Evolutionary conservation across 2,329 filamentous ascomycete genomes (phyloP).

Genomic region (Fusarium tricinctum): DNA sequence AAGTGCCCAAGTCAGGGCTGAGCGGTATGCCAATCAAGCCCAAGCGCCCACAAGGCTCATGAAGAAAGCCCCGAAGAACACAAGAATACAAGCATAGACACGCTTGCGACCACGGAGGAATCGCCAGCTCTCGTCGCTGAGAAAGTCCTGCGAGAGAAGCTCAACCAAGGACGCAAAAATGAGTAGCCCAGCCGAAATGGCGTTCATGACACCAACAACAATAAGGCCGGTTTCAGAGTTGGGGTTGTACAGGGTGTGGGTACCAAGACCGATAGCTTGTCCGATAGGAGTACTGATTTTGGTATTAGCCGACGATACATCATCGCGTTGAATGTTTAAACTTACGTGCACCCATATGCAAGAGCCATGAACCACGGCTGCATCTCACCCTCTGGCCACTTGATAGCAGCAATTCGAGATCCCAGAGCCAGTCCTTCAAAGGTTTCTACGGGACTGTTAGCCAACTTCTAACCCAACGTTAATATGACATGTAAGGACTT

Average conservation of each 20-base stretch:
- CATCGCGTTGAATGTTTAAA: constrained; percentile 39
- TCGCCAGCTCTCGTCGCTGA: constrained; percentile 74
- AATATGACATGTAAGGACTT: constrained; percentile 21
- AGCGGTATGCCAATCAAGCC: constrained; percentile 59
- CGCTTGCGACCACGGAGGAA: constrained; percentile 67
- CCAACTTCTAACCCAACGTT: rapidly evolving
- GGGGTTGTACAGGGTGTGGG: constrained; percentile 79
- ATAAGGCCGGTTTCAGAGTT: constrained; percentile 75
- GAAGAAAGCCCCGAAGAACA: constrained; percentile 70
- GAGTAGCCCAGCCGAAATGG: constrained; percentile 78
- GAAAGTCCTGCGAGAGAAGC: constrained; percentile 78
- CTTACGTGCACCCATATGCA: constrained; percentile 68
- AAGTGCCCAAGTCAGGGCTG: not conserved
- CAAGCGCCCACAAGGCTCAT: constrained; percentile 76
- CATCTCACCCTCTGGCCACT: constrained; percentile 60
- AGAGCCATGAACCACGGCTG: constrained; percentile 71
- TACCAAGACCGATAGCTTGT: constrained; percentile 78
- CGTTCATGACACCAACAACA: constrained; percentile 81
- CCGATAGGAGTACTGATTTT: constrained; percentile 74
- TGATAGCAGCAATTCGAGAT: constrained; percentile 72
- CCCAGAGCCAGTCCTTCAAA: constrained; percentile 73
- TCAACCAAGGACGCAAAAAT: constrained; percentile 80
- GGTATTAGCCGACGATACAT: constrained; percentile 19
- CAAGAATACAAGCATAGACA: constrained; percentile 68
- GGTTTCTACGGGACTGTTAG: constrained; percentile 54